Base-by-base conservation (phyloP, 768 basidiomycete genomes). In the Agaricus subrufescens region DNA sequence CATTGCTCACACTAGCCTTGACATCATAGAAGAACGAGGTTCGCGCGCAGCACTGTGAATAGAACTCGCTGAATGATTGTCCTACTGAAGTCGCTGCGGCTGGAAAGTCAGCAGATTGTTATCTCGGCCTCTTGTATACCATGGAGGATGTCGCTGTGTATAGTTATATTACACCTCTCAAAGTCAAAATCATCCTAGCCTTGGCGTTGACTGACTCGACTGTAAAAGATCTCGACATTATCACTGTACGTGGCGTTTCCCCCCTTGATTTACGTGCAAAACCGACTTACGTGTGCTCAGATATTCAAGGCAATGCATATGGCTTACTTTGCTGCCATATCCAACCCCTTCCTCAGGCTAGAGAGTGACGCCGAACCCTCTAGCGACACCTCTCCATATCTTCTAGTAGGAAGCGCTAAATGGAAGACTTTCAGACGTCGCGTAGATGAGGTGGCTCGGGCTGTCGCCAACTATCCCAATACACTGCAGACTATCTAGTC, bases 101-200 rank as follows among this genome's bases (percentile, higher is more conserved):
- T 15, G 75, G 75, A 29, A 92, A 91, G 69, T 73, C 80, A 3
- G 75, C 74, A 4, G 92, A 95, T 34, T 86, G 87, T 66, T 96
- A 94, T 65, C 78, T 94, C 38, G 93, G 92, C 4, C 75, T 95
- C 54, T 71, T 96, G 26, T 93, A 91, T 68, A 80, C 87, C n/a
- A 87, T 95, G 78, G 94, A 96, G 70, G 93, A 95, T 62, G 87
- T 91, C 49, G 92, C 91, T 2, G 90, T 93, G 39, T 95, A 95
- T 69, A 94, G 93, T 40, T 96, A 93, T 70, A 82, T 94, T 49
- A 94, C 91, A 9, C 91, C 93, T 11, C 74, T 91, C 58, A 91
- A 88, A 65, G 79, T 94, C 63, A 94, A 94, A 75, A 92, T 96
- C 63, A 80, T 96, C 56, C 66, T 95, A 51, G 87, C 86, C 0